phyloP scores from a whole-genome alignment of 768 basidiomycete species.

The Lentinula edodes region DNA sequence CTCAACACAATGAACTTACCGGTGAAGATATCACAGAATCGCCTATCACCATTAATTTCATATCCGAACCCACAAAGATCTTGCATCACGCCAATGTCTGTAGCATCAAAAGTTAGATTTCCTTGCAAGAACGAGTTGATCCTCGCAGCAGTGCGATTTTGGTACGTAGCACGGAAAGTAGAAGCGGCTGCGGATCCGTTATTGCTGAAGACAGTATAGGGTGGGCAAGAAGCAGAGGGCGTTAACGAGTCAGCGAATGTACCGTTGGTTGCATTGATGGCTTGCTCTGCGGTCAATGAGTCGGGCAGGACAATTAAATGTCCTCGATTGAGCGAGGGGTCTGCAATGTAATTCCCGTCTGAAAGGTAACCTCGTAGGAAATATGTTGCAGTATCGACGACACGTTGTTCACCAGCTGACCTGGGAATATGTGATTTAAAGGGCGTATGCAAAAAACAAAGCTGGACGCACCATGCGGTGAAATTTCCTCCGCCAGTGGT shows the following conservation, averaged over 20 bases:
- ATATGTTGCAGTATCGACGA: conserved; percentile 33
- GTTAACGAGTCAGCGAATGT: conserved; percentile 38
- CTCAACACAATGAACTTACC: conserved; percentile 14
- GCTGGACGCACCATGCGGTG: conserved; percentile 31
- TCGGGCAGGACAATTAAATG: conserved; percentile 31
- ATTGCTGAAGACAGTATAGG: conserved; percentile 23
- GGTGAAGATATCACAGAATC: conserved; percentile 35
- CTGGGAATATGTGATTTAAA: conserved; percentile 13
- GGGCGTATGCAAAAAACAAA: background rate
- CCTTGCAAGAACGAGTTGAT: conserved; percentile 32
- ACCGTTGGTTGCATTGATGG: conserved; percentile 23
- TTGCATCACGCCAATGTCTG: conserved; percentile 36
- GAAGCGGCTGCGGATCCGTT: conserved; percentile 19
- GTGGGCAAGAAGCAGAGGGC: conserved; percentile 32
- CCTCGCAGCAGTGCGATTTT: conserved; percentile 24
- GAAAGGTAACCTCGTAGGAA: conserved; percentile 37
- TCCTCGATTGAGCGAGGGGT: conserved; percentile 25
- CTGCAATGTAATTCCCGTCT: conserved; percentile 31
- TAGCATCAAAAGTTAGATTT: conserved; percentile 20
- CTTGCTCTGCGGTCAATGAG: conserved; percentile 12
- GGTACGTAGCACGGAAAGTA: conserved; percentile 29
- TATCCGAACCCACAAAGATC: conserved; percentile 37
- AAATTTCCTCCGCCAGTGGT: conserved; percentile 34
- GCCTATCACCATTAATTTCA: conserved; percentile 30
- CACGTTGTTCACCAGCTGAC: conserved; percentile 36